phyloP scores from a whole-genome alignment of 1,284 basidiomycete species.

The Malassezia nana region DNA sequence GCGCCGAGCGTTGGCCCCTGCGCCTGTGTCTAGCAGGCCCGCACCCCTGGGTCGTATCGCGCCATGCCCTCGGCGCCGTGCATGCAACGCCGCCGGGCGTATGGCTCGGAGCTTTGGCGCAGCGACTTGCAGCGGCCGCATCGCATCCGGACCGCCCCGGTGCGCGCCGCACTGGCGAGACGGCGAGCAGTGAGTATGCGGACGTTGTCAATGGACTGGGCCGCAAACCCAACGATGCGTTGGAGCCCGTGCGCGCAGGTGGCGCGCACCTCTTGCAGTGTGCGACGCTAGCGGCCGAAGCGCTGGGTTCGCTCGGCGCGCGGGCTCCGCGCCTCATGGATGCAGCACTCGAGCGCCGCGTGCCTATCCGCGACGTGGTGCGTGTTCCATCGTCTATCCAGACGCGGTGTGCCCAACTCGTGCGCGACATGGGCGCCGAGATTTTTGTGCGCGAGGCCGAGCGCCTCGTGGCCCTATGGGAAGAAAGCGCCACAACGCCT shows the following conservation, averaged over 20 bases:
- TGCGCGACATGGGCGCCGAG: not conserved
- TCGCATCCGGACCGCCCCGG: constrained; percentile 12
- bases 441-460: not conserved
- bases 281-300: constrained; percentile 4
- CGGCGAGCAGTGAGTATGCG: constrained; percentile 13
- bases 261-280: constrained; percentile 2
- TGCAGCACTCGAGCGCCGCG: not conserved
- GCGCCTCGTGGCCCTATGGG: constrained; percentile 14
- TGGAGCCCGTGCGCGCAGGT: not conserved
- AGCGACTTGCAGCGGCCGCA: constrained; percentile 8
- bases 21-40: constrained; percentile 4
- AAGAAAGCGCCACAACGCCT: not conserved
- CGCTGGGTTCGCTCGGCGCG: not conserved
- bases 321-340: not conserved
- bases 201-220: not conserved
- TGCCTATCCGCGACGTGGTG: not conserved
- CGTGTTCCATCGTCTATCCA: not conserved
- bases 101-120: constrained; percentile 11
- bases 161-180: constrained; percentile 7
- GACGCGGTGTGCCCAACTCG: not conserved
- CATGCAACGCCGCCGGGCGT: not conserved
- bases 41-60: constrained; percentile 24
- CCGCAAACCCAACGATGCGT: not conserved
- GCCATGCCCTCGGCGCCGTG: constrained; percentile 22
- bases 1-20: constrained; percentile 34